Evolutionary conservation across 805 yeast genomes (phyloP).

Genomic region (Lipomyces sp.): DNA sequence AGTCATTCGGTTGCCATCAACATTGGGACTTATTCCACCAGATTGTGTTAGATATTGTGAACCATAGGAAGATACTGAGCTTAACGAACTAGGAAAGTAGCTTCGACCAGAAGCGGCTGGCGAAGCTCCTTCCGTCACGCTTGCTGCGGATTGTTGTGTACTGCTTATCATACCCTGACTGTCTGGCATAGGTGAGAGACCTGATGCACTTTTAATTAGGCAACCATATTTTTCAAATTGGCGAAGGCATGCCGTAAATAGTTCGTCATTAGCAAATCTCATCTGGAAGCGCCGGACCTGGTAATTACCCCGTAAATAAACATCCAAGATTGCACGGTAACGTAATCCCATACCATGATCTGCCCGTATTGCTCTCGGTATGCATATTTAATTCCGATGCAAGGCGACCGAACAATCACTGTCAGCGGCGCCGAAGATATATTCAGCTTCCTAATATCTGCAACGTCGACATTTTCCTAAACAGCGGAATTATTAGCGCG

Average conservation of each 20-base stretch:
- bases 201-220: conserved; percentile 21
- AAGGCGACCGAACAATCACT: conserved; percentile 28
- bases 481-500: not conserved
- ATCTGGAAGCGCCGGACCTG: conserved; percentile 31
- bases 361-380: conserved; percentile 3
- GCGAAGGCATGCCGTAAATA: conserved; percentile 11
- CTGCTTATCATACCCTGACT: not conserved
- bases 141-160: conserved; percentile 1
- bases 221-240: conserved; percentile 22
- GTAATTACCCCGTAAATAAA: not conserved
- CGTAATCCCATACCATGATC: conserved; percentile 11
- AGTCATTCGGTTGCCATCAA: not conserved
- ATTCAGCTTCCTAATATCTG: not conserved
- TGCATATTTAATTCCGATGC: conserved; percentile 24
- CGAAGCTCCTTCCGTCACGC: not conserved
- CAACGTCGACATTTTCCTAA: conserved; percentile 27
- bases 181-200: conserved; percentile 1
- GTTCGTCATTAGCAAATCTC: conserved; percentile 22
- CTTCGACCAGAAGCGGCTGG: conserved; percentile 3
- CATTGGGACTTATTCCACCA: not conserved
- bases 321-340: not conserved
- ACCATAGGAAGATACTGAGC: not conserved
- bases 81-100: not conserved
- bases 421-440: conserved; percentile 7
- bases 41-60: not conserved